Evolutionary conservation across 208 protist genomes (phyloP), one percentile per base, ranked within the genome.

Genomic region (Leishmania guyanensis): DNA sequence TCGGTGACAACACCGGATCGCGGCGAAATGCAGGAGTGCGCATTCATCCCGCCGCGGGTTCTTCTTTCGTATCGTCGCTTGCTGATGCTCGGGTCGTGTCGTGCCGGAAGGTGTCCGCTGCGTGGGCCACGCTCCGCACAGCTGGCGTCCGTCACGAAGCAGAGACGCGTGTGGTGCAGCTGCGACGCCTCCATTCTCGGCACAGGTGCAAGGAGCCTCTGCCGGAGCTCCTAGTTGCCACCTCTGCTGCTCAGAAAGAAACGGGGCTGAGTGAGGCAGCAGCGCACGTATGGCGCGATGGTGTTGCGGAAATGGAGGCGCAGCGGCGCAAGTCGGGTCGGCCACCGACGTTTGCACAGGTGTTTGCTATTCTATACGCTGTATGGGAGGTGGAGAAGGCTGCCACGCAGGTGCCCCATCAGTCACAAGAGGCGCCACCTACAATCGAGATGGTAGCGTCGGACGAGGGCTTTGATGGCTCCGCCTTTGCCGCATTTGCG

Each of bases 261-360:
- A 39, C 72, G 36, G 33, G 22, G 1, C 36, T 80, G 16, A 71
- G 60, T 5, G 3, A 2, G 5, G 70, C 70, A 4, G 81, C 81
- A 0, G 10, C 39, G 1, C 26, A 51, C 43, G 20, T 68, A 46
- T 85, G 82, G 82, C 60, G 64, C 22, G 62, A 60, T 50, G 70
- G 76, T 75, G 64, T 86, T 9, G 60, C 64, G 2, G 85, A 88
- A 58, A 84, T 86, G 79, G 33, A 70, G 50, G 77, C 48, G 43
- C 88, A 85, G 75, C 54, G 79, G 46, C 77, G 46, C 6, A 65
- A 70, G 33, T 86, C 86, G 0, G 85, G 80, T 1, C 66, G 78
- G 29, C 33, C 81, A 5, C 81, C 83, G 43, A 90, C 88, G 4
- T 78, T 81, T 65, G 77, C 81, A 2, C 88, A 92, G 73, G 48